Base-by-base conservation (phyloP, 139 green algal genomes). In the Diplosphaera chodatii region DNA sequence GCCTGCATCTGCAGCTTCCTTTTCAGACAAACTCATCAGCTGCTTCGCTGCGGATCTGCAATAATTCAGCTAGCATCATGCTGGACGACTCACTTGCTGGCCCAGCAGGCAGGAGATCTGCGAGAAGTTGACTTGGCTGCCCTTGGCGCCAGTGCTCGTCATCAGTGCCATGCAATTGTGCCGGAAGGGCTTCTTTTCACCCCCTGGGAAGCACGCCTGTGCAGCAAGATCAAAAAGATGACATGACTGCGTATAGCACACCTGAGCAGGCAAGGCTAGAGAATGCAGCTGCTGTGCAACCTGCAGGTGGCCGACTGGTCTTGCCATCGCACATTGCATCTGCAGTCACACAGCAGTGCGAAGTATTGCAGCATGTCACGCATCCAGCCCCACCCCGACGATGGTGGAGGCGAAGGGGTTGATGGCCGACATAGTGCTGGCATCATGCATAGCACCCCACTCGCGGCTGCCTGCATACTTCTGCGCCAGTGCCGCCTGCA, bases 51-150 rank as follows among this genome's bases (percentile, higher is more conserved):
- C n/a, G n/a, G n/a, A n/a, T n/a, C n/a, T n/a, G n/a, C n/a, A n/a
- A n/a, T n/a, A n/a, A n/a, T n/a, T n/a, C n/a, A n/a, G n/a, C n/a
- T n/a, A n/a, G n/a, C n/a, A n/a, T n/a, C n/a, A n/a, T n/a, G n/a
- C n/a, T n/a, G n/a, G n/a, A n/a, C n/a, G n/a, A n/a, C 13, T 20
- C 34, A 70, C 59, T 71, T 80, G 84, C 86, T 99, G 94, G 13
- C 94, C 95, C 71, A 98, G 85, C 66, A 98, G 84, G 71, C 87
- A 96, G 0, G 82, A 87, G 73, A 99, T 98, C 85, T 99, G 95
- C 20, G 83, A 93, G 77, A 97, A 97, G 84, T 99, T 99, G 68
- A 99, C 95, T 40, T 93, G 80, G 27, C 84, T 94, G 30, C 95
- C 95, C 84, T 97, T 97, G 78, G 92, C 92, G 27, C 92, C 90